Evolutionary conservation across 2,329 filamentous ascomycete genomes (phyloP).

Genomic region (Penicillium sp.): DNA sequence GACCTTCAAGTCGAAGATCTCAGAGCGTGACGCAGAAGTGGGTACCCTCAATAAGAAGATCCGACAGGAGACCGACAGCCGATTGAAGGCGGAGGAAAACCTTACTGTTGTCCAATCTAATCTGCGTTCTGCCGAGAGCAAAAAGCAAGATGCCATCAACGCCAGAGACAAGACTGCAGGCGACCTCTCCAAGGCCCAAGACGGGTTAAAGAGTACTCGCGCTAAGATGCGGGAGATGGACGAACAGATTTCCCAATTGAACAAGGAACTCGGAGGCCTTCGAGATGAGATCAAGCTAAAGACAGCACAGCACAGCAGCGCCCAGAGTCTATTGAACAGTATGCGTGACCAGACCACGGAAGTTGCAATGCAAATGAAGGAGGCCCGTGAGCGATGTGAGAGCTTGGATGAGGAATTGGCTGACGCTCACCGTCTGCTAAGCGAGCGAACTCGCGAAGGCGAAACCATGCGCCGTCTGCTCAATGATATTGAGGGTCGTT

Average conservation of each 20-base stretch:
- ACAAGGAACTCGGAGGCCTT: slow-evolving; percentile 65
- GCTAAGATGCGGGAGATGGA: slow-evolving; percentile 71
- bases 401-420: slow-evolving; percentile 87
- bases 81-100: slow-evolving; percentile 75
- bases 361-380: slow-evolving; percentile 86
- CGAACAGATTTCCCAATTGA: slow-evolving; percentile 67
- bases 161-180: slow-evolving; percentile 68
- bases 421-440: slow-evolving; percentile 81
- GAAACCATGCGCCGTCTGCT: slow-evolving; percentile 92
- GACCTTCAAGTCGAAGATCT: slow-evolving; percentile 65
- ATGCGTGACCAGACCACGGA: slow-evolving; percentile 93
- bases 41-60: slow-evolving; percentile 76
- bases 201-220: slow-evolving; percentile 61
- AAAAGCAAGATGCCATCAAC: slow-evolving; percentile 75
- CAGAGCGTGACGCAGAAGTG: slow-evolving; percentile 76
- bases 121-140: slow-evolving; percentile 71
- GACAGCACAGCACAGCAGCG: slow-evolving; percentile 78
- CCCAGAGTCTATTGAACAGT: slow-evolving; percentile 80
- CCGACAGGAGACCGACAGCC: slow-evolving; percentile 68
- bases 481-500: slow-evolving; percentile 78
- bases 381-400: slow-evolving; percentile 77
- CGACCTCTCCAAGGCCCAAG: slow-evolving; percentile 70
- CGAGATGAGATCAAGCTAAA: slow-evolving; percentile 83
- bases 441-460: slow-evolving; percentile 83
- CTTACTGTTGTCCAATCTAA: slow-evolving; percentile 73